These are phyloP conservation scores for Gracilaria domingensis DNA, from an alignment of 23 red algal species.

Conservation along the genomic window DNA sequence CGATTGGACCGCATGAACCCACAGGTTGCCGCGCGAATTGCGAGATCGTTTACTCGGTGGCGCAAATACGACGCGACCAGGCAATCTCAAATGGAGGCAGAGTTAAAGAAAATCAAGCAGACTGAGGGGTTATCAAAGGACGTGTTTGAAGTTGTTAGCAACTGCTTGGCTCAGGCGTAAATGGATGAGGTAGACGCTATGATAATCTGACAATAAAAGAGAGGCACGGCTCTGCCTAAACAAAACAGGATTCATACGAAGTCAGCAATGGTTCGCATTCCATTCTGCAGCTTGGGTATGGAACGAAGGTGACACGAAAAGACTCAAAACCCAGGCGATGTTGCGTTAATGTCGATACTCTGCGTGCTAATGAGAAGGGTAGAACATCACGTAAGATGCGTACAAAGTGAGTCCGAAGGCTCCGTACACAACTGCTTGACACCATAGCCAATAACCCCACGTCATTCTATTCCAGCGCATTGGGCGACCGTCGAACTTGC, in stretches of 20 bases:
- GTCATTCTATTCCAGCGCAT: constrained; percentile 81
- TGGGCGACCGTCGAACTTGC: constrained; percentile 67
- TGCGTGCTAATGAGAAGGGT: constrained; percentile 23
- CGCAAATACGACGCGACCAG: constrained; percentile 72
- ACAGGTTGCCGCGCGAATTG: constrained; percentile 97
- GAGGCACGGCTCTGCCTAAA: background rate
- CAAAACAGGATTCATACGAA: background rate
- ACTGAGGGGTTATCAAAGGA: constrained; percentile 84
- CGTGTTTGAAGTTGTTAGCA: constrained; percentile 89
- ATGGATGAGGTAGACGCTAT: background rate
- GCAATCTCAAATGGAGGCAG: constrained; percentile 73
- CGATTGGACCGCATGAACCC: constrained; percentile 86
- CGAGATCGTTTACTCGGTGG: constrained; percentile 81
- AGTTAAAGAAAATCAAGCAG: constrained; percentile 77
- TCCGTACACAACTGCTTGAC: constrained; percentile 51
- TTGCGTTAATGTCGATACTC: background rate
- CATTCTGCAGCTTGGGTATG: constrained; percentile 5
- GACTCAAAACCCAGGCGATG: background rate
- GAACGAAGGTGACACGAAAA: background rate
- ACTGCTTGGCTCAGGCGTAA: constrained; percentile 70
- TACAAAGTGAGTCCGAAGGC: constrained; percentile 30
- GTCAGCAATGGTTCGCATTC: constrained; percentile 2
- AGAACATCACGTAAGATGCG: background rate
- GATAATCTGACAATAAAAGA: background rate
- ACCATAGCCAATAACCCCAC: constrained; percentile 46